Evolutionary conservation across 805 yeast species (phyloP).

Genomic region (Metschnikowia chrysomelidarum): DNA sequence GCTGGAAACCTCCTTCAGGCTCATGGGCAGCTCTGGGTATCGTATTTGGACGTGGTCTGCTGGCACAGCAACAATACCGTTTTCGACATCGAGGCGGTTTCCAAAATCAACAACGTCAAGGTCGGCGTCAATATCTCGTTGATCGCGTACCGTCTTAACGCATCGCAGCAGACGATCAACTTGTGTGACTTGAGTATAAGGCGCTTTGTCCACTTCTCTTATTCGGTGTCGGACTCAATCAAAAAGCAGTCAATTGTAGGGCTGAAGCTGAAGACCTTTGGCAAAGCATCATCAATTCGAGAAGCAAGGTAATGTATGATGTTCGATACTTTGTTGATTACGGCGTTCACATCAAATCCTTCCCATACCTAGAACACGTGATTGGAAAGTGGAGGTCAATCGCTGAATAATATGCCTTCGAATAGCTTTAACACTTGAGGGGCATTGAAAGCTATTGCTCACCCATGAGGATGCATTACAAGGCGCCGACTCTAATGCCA

Average conservation of each 20-base stretch:
- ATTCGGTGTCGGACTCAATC: conserved; percentile 41
- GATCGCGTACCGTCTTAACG: conserved; percentile 77
- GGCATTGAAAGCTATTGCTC: conserved; percentile 25
- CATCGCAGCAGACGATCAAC: conserved; percentile 51
- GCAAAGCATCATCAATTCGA: background rate
- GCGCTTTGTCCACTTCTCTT: conserved; percentile 62
- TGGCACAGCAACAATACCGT: conserved; percentile 65
- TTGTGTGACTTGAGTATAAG: conserved; percentile 83
- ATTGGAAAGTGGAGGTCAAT: background rate
- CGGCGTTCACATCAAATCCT: background rate
- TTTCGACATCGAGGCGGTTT: conserved; percentile 72
- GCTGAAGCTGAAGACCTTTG: background rate
- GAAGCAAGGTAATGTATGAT: background rate
- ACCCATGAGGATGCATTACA: conserved; percentile 14
- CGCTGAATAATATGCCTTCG: conserved; percentile 3
- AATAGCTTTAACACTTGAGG: conserved; percentile 15
- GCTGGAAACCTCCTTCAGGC: conserved; percentile 43
- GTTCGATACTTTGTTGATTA: background rate
- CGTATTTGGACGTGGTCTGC: conserved; percentile 72
- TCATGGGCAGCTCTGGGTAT: conserved; percentile 80
- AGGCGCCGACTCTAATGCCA: conserved; percentile 3
- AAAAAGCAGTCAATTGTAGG: conserved; percentile 27
- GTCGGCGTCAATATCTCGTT: conserved; percentile 64
- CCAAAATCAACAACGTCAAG: conserved; percentile 66
- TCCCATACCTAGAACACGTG: background rate